These are phyloP conservation scores for Fonsecaea monophora DNA, from an alignment of 2,329 filamentous ascomycete species.

Conservation along the genomic window DNA sequence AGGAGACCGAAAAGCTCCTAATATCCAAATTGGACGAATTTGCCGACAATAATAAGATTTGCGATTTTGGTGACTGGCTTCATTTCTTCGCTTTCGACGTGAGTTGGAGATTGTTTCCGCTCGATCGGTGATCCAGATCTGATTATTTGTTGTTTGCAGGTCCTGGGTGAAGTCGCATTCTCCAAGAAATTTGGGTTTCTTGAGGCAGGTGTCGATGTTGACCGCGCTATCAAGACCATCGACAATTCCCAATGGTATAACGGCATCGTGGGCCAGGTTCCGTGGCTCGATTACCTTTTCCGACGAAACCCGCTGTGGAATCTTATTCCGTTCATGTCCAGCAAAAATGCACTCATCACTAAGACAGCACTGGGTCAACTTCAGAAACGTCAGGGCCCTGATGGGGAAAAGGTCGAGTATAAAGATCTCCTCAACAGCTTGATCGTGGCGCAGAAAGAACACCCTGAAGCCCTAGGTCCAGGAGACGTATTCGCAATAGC, in stretches of 20 bases:
- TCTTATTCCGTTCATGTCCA: conserved; percentile 53
- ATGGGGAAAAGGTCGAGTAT: conserved; percentile 51
- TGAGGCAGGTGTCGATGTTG: conserved; percentile 58
- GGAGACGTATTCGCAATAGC: conserved; percentile 65
- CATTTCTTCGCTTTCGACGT: conserved; percentile 50
- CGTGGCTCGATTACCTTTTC: conserved; percentile 57
- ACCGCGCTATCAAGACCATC: conserved; percentile 60
- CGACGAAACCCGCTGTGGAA: conserved; percentile 59
- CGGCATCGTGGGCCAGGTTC: conserved; percentile 43
- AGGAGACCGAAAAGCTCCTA: conserved; percentile 53
- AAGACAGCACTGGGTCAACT: conserved; percentile 54
- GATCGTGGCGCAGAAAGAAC: conserved; percentile 61
- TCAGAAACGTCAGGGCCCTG: conserved; percentile 51
- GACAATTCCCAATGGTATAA: conserved; percentile 50
- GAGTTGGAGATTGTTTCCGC: conserved; percentile 9
- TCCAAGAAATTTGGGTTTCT: conserved; percentile 60
- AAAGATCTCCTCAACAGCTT: conserved; percentile 60
- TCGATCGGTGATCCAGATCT: background rate
- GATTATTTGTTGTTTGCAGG: conserved; percentile 35
- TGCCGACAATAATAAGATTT: conserved; percentile 46
- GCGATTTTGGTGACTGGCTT: conserved; percentile 54
- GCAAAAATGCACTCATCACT: conserved; percentile 58
- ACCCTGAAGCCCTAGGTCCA: conserved; percentile 56
- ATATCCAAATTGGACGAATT: conserved; percentile 53
- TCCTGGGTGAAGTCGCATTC: conserved; percentile 49